Percentiles rank a stretch among this genome's conserved stretches.
Conservation (phyloP, 1,139 yeast species). For the Zygosaccharomyces sapae region DNA sequence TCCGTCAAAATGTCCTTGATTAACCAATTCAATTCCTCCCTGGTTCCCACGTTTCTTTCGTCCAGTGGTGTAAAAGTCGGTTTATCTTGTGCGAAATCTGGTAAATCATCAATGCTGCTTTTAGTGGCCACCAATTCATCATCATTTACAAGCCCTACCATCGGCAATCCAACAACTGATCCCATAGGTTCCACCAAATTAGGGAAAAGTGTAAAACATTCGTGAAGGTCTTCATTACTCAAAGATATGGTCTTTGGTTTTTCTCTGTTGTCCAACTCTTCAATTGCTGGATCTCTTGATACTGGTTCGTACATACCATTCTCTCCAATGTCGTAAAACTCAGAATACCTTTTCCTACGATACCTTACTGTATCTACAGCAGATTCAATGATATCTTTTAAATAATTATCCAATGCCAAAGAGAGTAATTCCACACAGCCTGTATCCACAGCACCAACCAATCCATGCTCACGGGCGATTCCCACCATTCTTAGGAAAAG, state of each 20-base stretch:
- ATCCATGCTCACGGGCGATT: conserved; percentile 84
- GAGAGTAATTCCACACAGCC: conserved; percentile 73
- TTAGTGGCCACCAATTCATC: conserved; percentile 48
- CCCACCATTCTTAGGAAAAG: conserved; percentile 71
- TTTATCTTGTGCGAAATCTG: conserved; percentile 30
- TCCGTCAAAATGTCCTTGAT: conserved; percentile 51
- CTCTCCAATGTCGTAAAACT: conserved; percentile 39
- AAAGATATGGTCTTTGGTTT: conserved; percentile 41
- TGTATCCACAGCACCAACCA: conserved; percentile 73
- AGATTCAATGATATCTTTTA: conserved; percentile 69
- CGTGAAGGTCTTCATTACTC: conserved; percentile 61
- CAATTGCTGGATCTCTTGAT: conserved; percentile 13
- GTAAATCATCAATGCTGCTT: conserved; percentile 42
- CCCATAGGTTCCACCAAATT: conserved; percentile 67
- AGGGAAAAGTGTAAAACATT: conserved; percentile 61
- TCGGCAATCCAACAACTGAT: conserved; percentile 48
- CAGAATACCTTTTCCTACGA: conserved; percentile 51
- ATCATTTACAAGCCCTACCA: conserved; percentile 51
- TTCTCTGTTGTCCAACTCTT: conserved; percentile 13
- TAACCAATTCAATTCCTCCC: conserved; percentile 68
- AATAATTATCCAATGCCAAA: conserved; percentile 73
- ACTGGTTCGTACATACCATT: conserved; percentile 33
- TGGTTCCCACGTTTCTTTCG: conserved; percentile 50
- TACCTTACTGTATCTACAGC: conserved; percentile 69
- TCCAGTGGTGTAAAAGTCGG: conserved; percentile 34